Conservation (phyloP, 1,139 yeast species). For the Geotrichum bryndzae region DNA sequence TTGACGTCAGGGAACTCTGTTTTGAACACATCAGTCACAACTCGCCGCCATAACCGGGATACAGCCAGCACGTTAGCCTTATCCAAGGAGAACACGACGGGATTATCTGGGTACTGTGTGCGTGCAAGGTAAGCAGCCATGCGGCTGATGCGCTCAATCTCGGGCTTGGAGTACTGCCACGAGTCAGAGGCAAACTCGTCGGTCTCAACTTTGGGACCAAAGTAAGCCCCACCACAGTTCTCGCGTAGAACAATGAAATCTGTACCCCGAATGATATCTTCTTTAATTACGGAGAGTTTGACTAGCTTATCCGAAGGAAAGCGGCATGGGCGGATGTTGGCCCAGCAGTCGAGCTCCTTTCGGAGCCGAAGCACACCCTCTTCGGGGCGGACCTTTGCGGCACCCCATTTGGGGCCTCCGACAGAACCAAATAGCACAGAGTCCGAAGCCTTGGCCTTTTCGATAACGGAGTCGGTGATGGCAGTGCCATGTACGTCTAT, state of each 20-base stretch:
- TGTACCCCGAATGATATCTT: constrained; percentile 69
- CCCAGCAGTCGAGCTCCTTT: constrained; percentile 74
- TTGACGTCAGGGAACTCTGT: constrained; percentile 70
- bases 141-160: constrained; percentile 76
- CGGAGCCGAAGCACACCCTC: constrained; percentile 76
- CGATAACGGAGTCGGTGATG: constrained; percentile 67
- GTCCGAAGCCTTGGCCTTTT: constrained; percentile 67
- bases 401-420: constrained; percentile 95
- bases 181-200: constrained; percentile 75
- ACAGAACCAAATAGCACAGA: constrained; percentile 92
- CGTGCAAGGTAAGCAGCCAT: constrained; percentile 86
- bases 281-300: constrained; percentile 67
- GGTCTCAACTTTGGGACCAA: constrained; percentile 77
- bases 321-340: constrained; percentile 81
- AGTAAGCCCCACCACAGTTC: constrained; percentile 83
- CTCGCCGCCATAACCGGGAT: constrained; percentile 78
- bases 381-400: constrained; percentile 68
- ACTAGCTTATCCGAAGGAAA: constrained; percentile 67
- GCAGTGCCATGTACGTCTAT: constrained; percentile 87
- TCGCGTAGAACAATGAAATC: constrained; percentile 79
- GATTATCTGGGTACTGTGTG: constrained; percentile 68
- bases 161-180: constrained; percentile 69
- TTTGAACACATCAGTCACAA: constrained; percentile 64
- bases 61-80: constrained; percentile 85
- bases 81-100: constrained; percentile 71